Evolutionary conservation across 306 rosid genomes (phyloP).

Genomic region (Dalbergia cultrata): DNA sequence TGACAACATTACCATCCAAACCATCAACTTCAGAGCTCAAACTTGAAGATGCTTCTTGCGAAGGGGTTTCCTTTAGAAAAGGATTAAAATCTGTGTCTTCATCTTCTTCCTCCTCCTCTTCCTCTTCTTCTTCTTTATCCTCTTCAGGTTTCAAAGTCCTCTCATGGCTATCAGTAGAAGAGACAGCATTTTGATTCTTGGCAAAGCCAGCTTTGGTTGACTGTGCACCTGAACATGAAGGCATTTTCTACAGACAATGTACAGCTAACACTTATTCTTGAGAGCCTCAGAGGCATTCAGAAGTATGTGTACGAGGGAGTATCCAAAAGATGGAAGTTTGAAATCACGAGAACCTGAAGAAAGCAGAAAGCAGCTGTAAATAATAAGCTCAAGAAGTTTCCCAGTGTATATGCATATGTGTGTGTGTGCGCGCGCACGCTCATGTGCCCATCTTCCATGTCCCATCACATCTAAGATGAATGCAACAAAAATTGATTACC

Average conservation of each 20-base stretch:
- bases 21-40: constrained; percentile 88
- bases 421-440: background rate
- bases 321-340: constrained; percentile 39
- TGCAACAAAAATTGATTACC: background rate
- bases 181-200: constrained; percentile 38
- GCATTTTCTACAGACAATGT: constrained; percentile 53
- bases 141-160: constrained; percentile 54
- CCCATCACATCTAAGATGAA: constrained; percentile 24
- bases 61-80: constrained; percentile 73
- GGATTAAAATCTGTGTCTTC: constrained; percentile 87
- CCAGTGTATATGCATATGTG: background rate
- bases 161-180: constrained; percentile 45
- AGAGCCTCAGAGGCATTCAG: constrained; percentile 35
- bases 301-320: constrained; percentile 12
- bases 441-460: constrained; percentile 32
- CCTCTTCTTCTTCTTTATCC: constrained; percentile 50
- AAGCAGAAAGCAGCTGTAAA: constrained; percentile 39
- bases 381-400: background rate
- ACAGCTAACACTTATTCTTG: constrained; percentile 12
- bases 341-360: constrained; percentile 49
- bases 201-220: constrained; percentile 48
- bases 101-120: constrained; percentile 72
- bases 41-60: constrained; percentile 87
- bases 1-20: constrained; percentile 65
- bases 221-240: constrained; percentile 52